Evolutionary conservation across 2,329 filamentous ascomycete genomes (phyloP).

Genomic region (Corynespora cassiicola): DNA sequence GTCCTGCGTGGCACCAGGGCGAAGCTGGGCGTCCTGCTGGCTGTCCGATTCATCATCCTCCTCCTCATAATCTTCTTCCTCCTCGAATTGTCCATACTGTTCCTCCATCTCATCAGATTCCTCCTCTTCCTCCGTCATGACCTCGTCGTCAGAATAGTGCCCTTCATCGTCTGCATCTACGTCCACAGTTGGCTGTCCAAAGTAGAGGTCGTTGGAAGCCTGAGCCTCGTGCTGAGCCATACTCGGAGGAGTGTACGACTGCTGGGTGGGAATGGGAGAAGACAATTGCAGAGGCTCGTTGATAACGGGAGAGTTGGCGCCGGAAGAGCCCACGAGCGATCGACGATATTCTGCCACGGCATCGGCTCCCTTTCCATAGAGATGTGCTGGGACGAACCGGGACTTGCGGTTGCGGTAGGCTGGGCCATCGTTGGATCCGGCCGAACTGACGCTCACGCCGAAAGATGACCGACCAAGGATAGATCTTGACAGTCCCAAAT

Average conservation of each 20-base stretch:
- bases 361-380: conserved; percentile 41
- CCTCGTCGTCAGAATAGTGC: conserved; percentile 10
- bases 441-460: conserved; percentile 19
- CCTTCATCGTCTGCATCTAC: conserved; percentile 16
- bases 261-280: conserved; percentile 29
- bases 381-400: conserved; percentile 43
- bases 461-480: no score
- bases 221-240: conserved; percentile 10
- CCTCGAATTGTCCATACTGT: conserved; percentile 14
- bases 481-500: conserved; percentile 21
- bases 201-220: conserved; percentile 14
- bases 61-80: conserved; percentile 16
- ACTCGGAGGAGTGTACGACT: conserved; percentile 19
- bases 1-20: conserved; percentile 35
- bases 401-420: conserved; percentile 39
- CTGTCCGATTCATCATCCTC: conserved; percentile 4
- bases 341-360: conserved; percentile 35
- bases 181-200: conserved; percentile 6
- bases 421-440: conserved; percentile 19
- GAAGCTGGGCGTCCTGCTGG: conserved; percentile 10
- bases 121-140: conserved; percentile 12
- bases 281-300: conserved; percentile 27
- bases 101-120: conserved; percentile 17
- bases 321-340: conserved; percentile 18
- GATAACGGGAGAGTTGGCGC: conserved; percentile 13